Evolutionary conservation across 257 asterid genomes (phyloP).

Genomic region (Nicotiana undulata): DNA sequence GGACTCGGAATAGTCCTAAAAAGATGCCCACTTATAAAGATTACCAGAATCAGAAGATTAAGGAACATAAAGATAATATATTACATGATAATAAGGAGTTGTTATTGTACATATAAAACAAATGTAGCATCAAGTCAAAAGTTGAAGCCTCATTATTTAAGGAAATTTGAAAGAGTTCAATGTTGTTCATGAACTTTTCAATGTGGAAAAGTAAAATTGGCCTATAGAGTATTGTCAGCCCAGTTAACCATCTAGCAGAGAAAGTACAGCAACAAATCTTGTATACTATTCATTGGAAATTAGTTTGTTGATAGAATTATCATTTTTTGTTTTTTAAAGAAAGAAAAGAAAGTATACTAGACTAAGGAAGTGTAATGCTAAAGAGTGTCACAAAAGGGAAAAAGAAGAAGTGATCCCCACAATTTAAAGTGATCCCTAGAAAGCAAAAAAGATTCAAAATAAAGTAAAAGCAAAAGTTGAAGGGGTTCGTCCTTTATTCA

Average conservation of each 20-base stretch:
- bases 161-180: constrained; percentile 25
- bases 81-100: background rate
- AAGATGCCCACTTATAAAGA: constrained; percentile 19
- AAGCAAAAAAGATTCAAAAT: constrained; percentile 19
- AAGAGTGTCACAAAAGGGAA: background rate
- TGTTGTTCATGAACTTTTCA: constrained; percentile 31
- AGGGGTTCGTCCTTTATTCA: constrained; percentile 27
- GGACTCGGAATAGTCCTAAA: constrained; percentile 9
- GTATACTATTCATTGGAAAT: background rate
- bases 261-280: background rate
- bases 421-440: constrained; percentile 17
- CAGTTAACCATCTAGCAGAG: constrained; percentile 3
- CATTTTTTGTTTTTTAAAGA: background rate
- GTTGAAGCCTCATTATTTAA: constrained; percentile 10
- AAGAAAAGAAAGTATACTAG: constrained; percentile 5
- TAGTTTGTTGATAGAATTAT: background rate
- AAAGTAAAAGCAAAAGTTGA: constrained; percentile 41
- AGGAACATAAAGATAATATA: constrained; percentile 1
- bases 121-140: background rate
- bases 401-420: constrained; percentile 18
- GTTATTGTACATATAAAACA: background rate
- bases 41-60: background rate
- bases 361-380: background rate
- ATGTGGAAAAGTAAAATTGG: constrained; percentile 37
- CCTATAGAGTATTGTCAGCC: background rate